Conservation (phyloP, 768 basidiomycete genomes). For the Mycena vitilis region DNA sequence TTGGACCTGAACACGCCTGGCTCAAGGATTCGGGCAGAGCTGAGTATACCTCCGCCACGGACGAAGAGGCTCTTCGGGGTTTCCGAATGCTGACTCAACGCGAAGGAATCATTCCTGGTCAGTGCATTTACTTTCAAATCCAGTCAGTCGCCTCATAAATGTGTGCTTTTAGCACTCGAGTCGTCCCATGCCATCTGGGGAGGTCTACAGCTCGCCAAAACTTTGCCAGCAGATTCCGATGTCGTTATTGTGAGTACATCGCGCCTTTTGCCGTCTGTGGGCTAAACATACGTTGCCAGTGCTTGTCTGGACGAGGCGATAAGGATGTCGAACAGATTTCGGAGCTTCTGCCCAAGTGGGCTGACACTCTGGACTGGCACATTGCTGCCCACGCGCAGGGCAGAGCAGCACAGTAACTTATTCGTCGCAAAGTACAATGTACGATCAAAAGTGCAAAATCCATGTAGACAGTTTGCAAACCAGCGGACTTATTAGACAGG, state of each 20-base stretch:
- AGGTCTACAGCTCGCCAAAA: constrained; percentile 86
- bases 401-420: constrained; percentile 13
- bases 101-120: constrained; percentile 97
- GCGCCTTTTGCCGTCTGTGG: neutral
- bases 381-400: constrained; percentile 53
- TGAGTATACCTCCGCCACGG: constrained; percentile 93
- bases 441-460: neutral
- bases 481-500: too few species aligned
- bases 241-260: constrained; percentile 83
- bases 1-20: constrained; percentile 98
- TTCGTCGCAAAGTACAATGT: neutral
- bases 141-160: constrained; percentile 12
- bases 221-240: constrained; percentile 84
- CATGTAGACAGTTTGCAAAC: neutral
- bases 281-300: constrained; percentile 56
- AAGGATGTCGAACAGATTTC: constrained; percentile 98
- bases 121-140: constrained; percentile 34
- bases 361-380: constrained; percentile 94
- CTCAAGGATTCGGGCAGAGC: constrained; percentile 94
- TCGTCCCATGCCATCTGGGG: constrained; percentile 98
- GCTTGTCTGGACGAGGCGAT: constrained; percentile 94
- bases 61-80: constrained; percentile 92
- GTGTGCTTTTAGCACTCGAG: constrained; percentile 77
- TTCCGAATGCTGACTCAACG: constrained; percentile 92
- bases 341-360: constrained; percentile 96